These are phyloP conservation scores for Thraustochytrium sp. DNA, from an alignment of 352 stramenopile species.

Conservation along the genomic window DNA sequence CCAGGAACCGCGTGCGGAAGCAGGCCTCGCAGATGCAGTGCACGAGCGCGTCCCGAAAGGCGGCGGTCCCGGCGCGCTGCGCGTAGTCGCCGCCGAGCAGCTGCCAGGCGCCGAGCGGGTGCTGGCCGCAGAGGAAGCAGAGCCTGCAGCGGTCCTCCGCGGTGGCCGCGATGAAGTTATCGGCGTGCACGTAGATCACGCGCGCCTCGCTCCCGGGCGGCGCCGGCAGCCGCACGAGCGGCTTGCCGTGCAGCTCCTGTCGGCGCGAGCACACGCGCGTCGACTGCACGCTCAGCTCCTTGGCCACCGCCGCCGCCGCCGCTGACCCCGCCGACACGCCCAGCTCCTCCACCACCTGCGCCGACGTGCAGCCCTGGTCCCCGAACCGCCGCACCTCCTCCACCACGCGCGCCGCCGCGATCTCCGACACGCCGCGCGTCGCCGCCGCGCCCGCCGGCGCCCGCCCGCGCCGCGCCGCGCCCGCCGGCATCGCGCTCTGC, in stretches of 20 bases:
- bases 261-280: background rate
- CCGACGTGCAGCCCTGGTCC: background rate
- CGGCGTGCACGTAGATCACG: slow-evolving; percentile 5
- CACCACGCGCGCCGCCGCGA: background rate
- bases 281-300: background rate
- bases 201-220: background rate
- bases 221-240: background rate
- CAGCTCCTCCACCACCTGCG: background rate
- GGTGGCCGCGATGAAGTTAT: background rate
- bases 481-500: too few relatives aligned
- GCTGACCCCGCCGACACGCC: background rate
- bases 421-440: background rate
- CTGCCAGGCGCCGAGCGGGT: background rate
- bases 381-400: background rate
- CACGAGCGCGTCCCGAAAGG: background rate
- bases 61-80: background rate
- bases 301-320: background rate
- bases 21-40: slow-evolving; percentile 10
- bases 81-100: slow-evolving; percentile 12
- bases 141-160: background rate
- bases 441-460: too few relatives aligned
- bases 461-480: too few relatives aligned
- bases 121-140: background rate
- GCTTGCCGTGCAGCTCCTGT: background rate
- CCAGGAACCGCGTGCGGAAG: background rate